Base-by-base conservation (phyloP, 306 rosid species). In the Cucurbita ficifolia region DNA sequence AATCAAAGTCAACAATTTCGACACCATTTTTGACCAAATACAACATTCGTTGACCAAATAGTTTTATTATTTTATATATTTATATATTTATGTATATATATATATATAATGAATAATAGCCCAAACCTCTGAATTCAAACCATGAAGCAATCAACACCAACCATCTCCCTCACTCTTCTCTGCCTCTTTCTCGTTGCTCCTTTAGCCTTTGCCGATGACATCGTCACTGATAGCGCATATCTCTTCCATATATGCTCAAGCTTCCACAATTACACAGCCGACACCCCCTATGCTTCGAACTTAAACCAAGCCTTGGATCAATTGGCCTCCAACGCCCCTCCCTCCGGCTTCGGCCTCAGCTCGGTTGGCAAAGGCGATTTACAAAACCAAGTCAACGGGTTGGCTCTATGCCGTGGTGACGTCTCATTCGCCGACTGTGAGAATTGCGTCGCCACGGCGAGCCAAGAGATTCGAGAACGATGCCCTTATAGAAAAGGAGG, bases 211-310 rank as follows among this genome's bases (percentile, higher is more conserved):
- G 10, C 35, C 22, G 36, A 42, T 36, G 49, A 65, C 19, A 65
- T 43, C 10, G 2, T 74, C 13, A 90, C 82, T 42, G 79, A 72
- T 0, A 78, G 76, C 17, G 85, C 87, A 39, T 67, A 45, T 22
- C 89, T 91, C 40, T 69, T 77, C 29, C 83, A 87, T 49, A 48
- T 80, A 36, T 91, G 97, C 62, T 88, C 86, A 48, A 76, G 21
- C 80, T 64, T 72, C 10, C 65, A 83, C 40, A 82, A 84, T 78
- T 84, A 68, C 84, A 84, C 96, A 24, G 10, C 84, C 46, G 10
- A 60, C 10, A 75, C 59, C 62, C 77, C 82, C 5, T 83, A 74
- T n/a, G 79, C 62, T 33, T 80, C 77, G 0, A 68, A 75, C 78
- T 73, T 83, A 55, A 78, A 78, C 9, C 45, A 12, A 11, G 43